Base-by-base conservation (phyloP, 805 yeast species). In the Yarrowia yakushimensis region DNA sequence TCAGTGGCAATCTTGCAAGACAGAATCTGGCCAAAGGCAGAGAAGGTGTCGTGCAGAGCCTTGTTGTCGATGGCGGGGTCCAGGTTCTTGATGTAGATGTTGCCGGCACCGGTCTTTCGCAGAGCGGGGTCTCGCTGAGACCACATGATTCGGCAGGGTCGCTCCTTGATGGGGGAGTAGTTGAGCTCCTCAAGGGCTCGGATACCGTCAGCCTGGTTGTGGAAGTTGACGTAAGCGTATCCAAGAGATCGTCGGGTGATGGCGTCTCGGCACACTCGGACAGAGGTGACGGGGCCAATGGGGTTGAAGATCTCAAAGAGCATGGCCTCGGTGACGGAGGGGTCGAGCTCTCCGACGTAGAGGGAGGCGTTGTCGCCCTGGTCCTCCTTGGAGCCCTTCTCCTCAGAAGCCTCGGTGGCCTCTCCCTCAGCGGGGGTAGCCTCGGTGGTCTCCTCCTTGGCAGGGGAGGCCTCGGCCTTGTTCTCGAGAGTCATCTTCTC, bases 141-240 rank as follows among this genome's bases (percentile, higher is more conserved):
- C 97, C 98, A 91, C 98, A 94, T 94, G 81, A 94, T 93, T 79
- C 99, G 90, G 81, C 97, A 91, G 72, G 97, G 91, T 74, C 87
- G 90, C 74, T 97, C 97, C 78, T 92, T 92, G 80, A 94, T 86
- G 72, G 85, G 85, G 65, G 91, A 79, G 82, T 94, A 94, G 90
- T 93, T 94, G 79, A 94, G 85, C 79, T 90, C 94, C 75, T 91
- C 96, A 76, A 94, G 81, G 66, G 99, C 99, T 74, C 83, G 86
- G 80, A 87, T 91, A 74, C 97, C 98, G 74, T 94, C 97, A 67
- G 82, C 88, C 69, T 82, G 79, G 77, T 86, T 85, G 81, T 87
- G 91, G 86, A 81, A 94, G 87, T 94, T 94, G 73, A 94, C 97
- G 80, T 94, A 94, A 72, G 97, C 99, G 78, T 94, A 94, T 74